Conservation (phyloP, 148 eudicot genomes). For the Spergularia bocconei region DNA sequence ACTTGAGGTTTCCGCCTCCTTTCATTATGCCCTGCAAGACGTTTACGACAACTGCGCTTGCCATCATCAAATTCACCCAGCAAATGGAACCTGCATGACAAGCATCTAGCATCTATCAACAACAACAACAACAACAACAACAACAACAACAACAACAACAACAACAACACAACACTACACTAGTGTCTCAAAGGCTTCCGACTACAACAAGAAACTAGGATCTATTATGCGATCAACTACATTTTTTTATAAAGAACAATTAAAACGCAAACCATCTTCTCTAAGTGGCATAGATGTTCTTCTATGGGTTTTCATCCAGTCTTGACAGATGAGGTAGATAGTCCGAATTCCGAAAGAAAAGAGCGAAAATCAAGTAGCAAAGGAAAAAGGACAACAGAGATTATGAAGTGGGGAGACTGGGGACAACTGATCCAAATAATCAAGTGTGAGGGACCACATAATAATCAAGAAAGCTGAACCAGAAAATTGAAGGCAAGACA, state of each 20-base stretch:
- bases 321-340: not conserved
- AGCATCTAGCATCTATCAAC: not conserved
- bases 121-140: no score
- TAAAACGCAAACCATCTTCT: no score
- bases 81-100: conserved; percentile 68
- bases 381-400: not conserved
- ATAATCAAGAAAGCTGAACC: no score
- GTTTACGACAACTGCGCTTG: conserved; percentile 90
- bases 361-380: not conserved
- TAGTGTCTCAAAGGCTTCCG: no score
- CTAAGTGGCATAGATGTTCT: no score
- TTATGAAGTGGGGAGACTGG: not conserved
- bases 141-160: no score
- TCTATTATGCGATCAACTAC: not conserved
- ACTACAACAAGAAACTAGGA: conserved; percentile 4
- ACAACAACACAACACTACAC: no score
- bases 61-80: conserved; percentile 86
- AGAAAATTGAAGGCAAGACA: no score
- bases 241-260: not conserved
- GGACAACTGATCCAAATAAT: not conserved
- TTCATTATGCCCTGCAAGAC: conserved; percentile 90
- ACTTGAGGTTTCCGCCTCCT: conserved; percentile 71
- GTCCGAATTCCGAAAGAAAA: not conserved
- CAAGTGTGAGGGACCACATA: no score
- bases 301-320: no score